Evolutionary conservation across 768 basidiomycete species (phyloP).

Genomic region (Goffeauzyma gilvescens): DNA sequence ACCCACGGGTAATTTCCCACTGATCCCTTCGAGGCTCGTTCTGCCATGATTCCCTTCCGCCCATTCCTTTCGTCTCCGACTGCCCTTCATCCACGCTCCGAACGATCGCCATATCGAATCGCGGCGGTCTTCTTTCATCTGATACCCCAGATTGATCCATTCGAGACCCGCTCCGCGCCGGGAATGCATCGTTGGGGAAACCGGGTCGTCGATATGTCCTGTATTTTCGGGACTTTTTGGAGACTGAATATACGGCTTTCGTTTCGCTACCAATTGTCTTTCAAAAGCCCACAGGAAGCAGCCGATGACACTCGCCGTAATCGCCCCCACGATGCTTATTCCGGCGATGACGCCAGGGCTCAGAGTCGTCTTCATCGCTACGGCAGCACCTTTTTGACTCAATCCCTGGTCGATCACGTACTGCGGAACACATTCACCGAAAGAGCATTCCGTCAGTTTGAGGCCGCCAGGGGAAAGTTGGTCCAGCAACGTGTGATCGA

Average conservation of each 20-base stretch:
- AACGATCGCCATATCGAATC: not conserved
- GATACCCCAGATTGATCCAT: conserved; percentile 54
- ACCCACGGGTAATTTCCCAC: conserved; percentile 54
- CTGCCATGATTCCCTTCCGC: conserved; percentile 36
- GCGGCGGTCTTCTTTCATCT: conserved; percentile 32
- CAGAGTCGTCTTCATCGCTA: conserved; percentile 37
- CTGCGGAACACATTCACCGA: conserved; percentile 77
- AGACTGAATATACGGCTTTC: not conserved
- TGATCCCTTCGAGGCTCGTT: conserved; percentile 50
- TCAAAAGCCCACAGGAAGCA: conserved; percentile 47
- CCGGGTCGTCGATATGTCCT: too few relatives aligned
- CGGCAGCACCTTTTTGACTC: conserved; percentile 20
- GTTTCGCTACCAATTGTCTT: conserved; percentile 46
- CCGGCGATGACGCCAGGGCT: conserved; percentile 77
- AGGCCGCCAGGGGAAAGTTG: conserved; percentile 50
- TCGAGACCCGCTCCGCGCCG: conserved; percentile 44
- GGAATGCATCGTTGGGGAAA: too few relatives aligned
- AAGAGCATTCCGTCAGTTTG: conserved; percentile 51
- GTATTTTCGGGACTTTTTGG: too few relatives aligned
- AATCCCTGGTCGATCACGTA: conserved; percentile 46
- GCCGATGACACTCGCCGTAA: conserved; percentile 43
- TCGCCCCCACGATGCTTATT: conserved; percentile 56
- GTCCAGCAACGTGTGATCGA: conserved; percentile 53
- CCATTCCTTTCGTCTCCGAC: conserved; percentile 2
- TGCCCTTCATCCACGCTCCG: conserved; percentile 17